Evolutionary conservation across 331 rosid species (phyloP).

Genomic region (Dryas integrifolia): DNA sequence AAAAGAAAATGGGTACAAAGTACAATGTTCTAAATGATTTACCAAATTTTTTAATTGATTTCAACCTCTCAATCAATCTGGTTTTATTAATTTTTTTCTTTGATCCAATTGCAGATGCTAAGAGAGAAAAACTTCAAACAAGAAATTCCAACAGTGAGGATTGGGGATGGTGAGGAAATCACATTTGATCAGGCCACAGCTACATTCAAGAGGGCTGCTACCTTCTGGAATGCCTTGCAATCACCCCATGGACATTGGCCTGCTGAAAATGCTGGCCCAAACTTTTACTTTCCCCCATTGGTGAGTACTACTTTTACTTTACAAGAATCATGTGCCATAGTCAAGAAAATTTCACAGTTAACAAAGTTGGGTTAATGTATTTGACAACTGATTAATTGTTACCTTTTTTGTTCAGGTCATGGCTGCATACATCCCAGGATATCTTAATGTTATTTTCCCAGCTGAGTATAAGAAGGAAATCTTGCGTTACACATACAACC

Average conservation of each 20-base stretch:
- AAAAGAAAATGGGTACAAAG: too few relatives aligned
- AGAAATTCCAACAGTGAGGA: constrained; percentile 25
- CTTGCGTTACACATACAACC: constrained; percentile 22
- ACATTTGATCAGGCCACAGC: constrained; percentile 28
- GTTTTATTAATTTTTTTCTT: neutral
- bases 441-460: constrained; percentile 17
- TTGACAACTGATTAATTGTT: neutral
- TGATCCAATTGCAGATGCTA: constrained; percentile 10
- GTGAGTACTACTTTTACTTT: neutral
- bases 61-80: neutral
- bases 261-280: constrained; percentile 24
- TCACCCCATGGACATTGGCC: constrained; percentile 37
- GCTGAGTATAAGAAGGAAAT: constrained; percentile 20
- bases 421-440: constrained; percentile 25
- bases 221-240: constrained; percentile 31
- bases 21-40: too few relatives aligned
- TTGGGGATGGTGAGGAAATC: constrained; percentile 27
- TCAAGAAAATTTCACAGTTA: neutral
- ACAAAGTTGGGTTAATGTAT: neutral
- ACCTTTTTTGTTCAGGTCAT: constrained; percentile 12
- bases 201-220: constrained; percentile 27
- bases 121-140: constrained; percentile 29
- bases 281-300: constrained; percentile 24
- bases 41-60: too few relatives aligned
- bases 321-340: neutral